Conservation (phyloP, 371 early-diverging fungal species). For the Mucor sp. region DNA sequence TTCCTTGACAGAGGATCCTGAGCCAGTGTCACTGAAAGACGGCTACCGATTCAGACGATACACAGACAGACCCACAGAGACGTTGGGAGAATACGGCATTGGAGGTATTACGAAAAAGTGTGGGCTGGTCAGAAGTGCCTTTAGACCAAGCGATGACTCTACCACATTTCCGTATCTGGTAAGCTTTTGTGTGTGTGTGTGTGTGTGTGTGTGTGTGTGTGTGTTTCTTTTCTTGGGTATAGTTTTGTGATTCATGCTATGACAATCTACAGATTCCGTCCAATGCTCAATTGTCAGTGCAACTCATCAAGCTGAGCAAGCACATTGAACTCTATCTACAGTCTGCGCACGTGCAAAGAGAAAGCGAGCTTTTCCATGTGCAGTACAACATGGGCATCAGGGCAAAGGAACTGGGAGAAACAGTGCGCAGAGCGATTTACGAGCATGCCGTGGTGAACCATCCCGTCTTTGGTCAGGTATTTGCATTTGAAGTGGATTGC, state of each 20-base stretch:
- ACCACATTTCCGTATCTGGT: slow-evolving; percentile 60
- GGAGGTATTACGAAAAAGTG: slow-evolving; percentile 54
- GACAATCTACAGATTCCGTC: slow-evolving; percentile 58
- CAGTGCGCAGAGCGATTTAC: slow-evolving; percentile 52
- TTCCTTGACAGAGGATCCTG: slow-evolving; percentile 6
- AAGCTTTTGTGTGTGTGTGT: not conserved
- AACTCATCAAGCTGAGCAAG: slow-evolving; percentile 21
- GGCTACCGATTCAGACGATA: slow-evolving; percentile 40
- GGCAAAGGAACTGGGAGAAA: slow-evolving; percentile 32
- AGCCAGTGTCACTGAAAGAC: slow-evolving; percentile 23
- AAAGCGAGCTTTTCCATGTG: not conserved
- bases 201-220: too few relatives aligned
- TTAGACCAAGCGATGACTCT: slow-evolving; percentile 67
- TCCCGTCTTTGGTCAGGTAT: slow-evolving; percentile 50
- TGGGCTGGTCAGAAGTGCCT: slow-evolving; percentile 59
- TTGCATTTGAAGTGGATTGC: slow-evolving; percentile 70
- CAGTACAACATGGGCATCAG: slow-evolving; percentile 17
- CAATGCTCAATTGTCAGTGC: slow-evolving; percentile 59
- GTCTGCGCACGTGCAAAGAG: not conserved
- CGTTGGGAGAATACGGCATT: slow-evolving; percentile 51
- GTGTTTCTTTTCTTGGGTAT: too few relatives aligned
- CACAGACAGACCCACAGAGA: slow-evolving; percentile 53
- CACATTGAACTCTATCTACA: slow-evolving; percentile 7
- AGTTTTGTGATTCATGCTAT: too few relatives aligned
- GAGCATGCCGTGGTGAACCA: slow-evolving; percentile 52